phyloP scores from a whole-genome alignment of 345 rosid species.

The Brassica juncea region DNA sequence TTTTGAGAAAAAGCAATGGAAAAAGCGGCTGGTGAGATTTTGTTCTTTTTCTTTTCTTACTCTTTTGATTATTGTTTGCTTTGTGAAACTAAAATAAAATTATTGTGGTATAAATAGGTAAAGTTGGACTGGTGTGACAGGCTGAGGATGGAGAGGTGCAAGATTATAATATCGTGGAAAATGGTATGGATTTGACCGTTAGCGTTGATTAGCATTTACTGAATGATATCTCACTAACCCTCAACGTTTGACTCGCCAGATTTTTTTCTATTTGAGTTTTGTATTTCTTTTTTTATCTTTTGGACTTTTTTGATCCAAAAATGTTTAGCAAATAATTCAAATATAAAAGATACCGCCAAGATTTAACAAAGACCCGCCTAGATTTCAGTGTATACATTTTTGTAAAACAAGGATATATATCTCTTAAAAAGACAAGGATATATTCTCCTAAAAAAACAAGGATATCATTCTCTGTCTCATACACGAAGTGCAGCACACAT shows the following conservation, averaged over 20 bases:
- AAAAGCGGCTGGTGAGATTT: constrained; percentile 21
- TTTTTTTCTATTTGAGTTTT: constrained; percentile 7
- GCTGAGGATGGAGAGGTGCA: constrained; percentile 21
- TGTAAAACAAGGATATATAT: background rate
- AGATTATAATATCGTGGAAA: background rate
- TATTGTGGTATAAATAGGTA: constrained; percentile 5
- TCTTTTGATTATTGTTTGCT: constrained; percentile 11
- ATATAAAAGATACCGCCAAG: background rate
- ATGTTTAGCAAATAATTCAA: background rate
- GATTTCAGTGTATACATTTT: background rate
- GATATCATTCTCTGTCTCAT: background rate
- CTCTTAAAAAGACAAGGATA: background rate
- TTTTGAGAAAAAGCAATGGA: background rate
- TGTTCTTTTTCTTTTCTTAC: background rate
- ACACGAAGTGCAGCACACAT: background rate
- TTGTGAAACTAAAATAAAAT: background rate
- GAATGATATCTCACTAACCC: background rate
- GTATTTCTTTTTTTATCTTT: constrained; percentile 1
- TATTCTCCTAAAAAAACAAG: background rate
- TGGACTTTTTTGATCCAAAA: background rate
- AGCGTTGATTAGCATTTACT: background rate
- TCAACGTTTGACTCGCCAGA: background rate
- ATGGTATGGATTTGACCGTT: background rate
- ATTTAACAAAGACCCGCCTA: background rate
- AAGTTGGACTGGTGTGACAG: background rate